Conservation (phyloP, 2,329 filamentous ascomycete genomes). For the Diplodia seriata region DNA sequence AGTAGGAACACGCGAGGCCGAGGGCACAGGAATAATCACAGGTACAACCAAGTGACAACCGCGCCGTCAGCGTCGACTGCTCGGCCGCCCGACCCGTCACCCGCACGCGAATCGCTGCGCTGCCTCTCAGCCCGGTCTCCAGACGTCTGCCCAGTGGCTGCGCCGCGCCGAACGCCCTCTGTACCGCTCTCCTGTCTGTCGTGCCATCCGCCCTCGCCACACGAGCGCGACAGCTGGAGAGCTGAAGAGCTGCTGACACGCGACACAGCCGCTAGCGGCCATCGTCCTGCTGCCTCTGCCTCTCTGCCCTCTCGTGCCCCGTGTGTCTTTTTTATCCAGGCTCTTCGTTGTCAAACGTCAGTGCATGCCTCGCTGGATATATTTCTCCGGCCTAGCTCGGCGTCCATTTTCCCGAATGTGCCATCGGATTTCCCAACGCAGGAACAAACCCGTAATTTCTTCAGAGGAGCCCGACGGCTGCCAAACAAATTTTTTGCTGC, state of each 20-base stretch:
- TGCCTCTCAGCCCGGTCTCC: constrained; percentile 21
- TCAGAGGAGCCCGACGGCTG: background rate
- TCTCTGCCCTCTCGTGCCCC: background rate
- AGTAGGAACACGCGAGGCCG: background rate
- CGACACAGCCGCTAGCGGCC: background rate
- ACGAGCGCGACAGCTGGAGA: background rate
- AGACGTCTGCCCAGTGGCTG: constrained; percentile 15
- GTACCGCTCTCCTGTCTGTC: constrained; percentile 12
- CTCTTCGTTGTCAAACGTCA: constrained; percentile 3
- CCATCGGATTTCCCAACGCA: constrained; percentile 21
- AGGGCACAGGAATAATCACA: background rate
- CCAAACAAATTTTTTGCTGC: constrained; percentile 8
- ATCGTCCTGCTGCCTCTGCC: background rate
- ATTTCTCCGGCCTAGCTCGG: constrained; percentile 16
- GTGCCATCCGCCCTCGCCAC: constrained; percentile 1
- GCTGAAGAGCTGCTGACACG: background rate
- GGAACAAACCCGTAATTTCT: constrained; percentile 11
- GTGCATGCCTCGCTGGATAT: background rate
- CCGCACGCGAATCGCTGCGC: constrained; percentile 1
- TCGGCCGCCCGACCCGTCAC: constrained; percentile 2
- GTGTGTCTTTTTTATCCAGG: background rate
- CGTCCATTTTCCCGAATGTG: constrained; percentile 13
- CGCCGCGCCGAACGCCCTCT: too few species aligned
- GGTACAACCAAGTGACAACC: background rate
- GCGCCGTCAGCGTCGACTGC: background rate